Evolutionary conservation across 2,329 filamentous ascomycete species (phyloP), one percentile per base, ranked within the genome.

Genomic region (Alternaria viburni): DNA sequence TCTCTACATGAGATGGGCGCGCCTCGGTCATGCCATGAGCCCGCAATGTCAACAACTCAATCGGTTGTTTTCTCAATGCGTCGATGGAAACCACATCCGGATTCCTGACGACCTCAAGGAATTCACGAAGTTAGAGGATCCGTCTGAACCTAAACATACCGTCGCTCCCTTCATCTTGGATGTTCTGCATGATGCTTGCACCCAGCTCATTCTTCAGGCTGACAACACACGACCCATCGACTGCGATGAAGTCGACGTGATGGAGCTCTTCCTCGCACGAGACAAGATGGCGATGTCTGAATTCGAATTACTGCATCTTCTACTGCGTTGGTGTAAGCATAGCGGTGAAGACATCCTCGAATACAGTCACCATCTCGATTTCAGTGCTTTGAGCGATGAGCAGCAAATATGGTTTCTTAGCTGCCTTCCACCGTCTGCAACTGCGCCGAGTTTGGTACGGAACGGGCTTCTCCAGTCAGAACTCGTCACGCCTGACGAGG

Each of bases 1-100:
- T 50, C 70, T 83, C 10, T 82, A 79, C 64, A 73, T 83, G n/a
- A 76, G 80, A 50, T 83, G 81, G 81, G 80, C 79, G 28, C 73
- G 79, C 25, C 68, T 74, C 5, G 74, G 70, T 17, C 78, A 79
- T 10, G 62, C 81, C 7, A 78, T 82, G 74, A 79, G 77, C 26
- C 52, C 74, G 9, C 67, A 82, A 62, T 82, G 81, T 59, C 80
- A 82, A 62, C 77, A 83, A 57, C 69, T 82, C 28, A 83, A 83
- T 61, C 72, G 80, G 5, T 68, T 83, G 4, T 82, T 82, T 60
- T 82, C 81, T 5, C 75, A 76, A 56, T 81, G 80, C 55, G 81
- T 83, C 8, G 81, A 83, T 61, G 81, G 80, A 0, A 82, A 82
- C 57, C 70, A 73, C 9, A 80, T 83, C 57, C 77, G 69, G 51